These are phyloP conservation scores for Durio zibethinus DNA, from an alignment of 345 rosid genomes.

Conservation along the genomic window DNA sequence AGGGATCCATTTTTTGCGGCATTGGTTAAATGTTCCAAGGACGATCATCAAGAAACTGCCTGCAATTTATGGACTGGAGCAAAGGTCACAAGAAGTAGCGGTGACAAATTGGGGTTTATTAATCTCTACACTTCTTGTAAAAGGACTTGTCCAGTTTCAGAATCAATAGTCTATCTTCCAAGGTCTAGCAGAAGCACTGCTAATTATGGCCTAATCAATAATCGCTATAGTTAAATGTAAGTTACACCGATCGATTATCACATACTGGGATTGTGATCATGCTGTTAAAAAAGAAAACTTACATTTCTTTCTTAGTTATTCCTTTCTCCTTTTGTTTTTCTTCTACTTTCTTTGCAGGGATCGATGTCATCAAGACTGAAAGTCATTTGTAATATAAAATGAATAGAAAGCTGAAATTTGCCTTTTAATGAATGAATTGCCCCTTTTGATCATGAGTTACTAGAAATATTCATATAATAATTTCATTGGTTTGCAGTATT, in stretches of 20 bases:
- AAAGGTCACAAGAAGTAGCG: slow-evolving; percentile 34
- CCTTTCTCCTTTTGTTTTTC: too few species aligned
- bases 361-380: not conserved
- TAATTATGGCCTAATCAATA: slow-evolving; percentile 30
- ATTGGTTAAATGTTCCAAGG: slow-evolving; percentile 72
- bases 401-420: too few species aligned
- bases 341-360: not conserved
- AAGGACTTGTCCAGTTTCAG: slow-evolving; percentile 58
- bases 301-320: too few species aligned
- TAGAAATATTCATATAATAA: slow-evolving; percentile 1
- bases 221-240: slow-evolving; percentile 22
- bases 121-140: slow-evolving; percentile 67
- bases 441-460: not conserved
- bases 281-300: not conserved
- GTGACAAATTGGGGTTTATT: slow-evolving; percentile 61
- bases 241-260: too few species aligned
- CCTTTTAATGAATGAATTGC: not conserved
- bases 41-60: slow-evolving; percentile 12
- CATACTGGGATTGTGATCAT: not conserved
- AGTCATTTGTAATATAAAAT: not conserved
- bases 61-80: slow-evolving; percentile 20
- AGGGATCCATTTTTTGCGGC: slow-evolving; percentile 80
- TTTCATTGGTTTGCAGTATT: slow-evolving; percentile 18
- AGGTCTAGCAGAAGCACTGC: slow-evolving; percentile 40
- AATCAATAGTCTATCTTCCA: slow-evolving; percentile 65